Percentiles rank a stretch among this genome's conserved stretches.
Evolutionary conservation across 768 basidiomycete species (phyloP).

Genomic region (Suillus lakei): DNA sequence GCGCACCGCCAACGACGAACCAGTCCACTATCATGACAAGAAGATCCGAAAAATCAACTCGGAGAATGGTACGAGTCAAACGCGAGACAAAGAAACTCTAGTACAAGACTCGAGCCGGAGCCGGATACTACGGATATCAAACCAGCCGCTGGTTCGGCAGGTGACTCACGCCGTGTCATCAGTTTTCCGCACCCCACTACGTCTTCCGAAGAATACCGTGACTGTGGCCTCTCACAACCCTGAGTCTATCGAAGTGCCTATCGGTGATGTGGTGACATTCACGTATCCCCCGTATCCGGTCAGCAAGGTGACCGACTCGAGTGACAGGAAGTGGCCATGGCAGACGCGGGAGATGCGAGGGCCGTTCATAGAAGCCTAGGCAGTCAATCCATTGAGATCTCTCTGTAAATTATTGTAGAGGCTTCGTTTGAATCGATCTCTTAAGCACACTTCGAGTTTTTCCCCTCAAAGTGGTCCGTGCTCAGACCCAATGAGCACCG

Average conservation of each 20-base stretch:
- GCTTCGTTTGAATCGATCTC: neutral
- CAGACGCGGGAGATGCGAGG: neutral
- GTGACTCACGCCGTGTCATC: neutral
- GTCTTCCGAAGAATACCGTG: neutral
- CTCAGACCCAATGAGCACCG: neutral
- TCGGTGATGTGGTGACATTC: neutral
- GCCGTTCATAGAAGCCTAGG: neutral
- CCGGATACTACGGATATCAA: neutral
- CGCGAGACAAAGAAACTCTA: neutral
- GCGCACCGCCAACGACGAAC: neutral
- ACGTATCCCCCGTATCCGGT: neutral
- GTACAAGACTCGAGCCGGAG: neutral
- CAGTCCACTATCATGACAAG: neutral
- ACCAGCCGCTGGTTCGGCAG: constrained; percentile 1
- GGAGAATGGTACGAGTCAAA: neutral
- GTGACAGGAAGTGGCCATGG: neutral
- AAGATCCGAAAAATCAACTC: neutral
- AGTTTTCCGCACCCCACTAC: neutral
- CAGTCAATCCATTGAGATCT: neutral
- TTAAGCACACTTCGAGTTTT: neutral
- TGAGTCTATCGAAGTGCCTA: neutral
- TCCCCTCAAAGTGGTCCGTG: neutral
- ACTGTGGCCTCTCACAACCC: neutral
- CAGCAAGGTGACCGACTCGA: neutral
- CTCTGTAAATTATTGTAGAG: neutral